phyloP scores from a whole-genome alignment of 768 basidiomycete species.

The Tylopilus sp. region DNA sequence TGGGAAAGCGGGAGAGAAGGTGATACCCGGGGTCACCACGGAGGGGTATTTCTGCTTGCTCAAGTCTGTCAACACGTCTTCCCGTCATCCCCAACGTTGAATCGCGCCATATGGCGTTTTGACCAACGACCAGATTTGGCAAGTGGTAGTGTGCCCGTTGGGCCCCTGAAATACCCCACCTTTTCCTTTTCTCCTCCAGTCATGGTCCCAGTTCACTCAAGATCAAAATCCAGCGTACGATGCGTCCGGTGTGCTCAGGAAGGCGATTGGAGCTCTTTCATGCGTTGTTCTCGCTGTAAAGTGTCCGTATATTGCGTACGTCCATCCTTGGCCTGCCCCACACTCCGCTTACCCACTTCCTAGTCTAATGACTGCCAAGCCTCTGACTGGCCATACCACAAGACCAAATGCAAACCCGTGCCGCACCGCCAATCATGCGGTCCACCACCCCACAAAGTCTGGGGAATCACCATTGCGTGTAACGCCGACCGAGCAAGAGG shows the following conservation, averaged over 20 bases:
- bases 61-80: too few relatives aligned
- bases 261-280: constrained; percentile 14
- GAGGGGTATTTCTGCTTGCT: too few relatives aligned
- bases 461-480: constrained; percentile 22
- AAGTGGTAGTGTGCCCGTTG: background rate
- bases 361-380: constrained; percentile 26
- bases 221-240: background rate
- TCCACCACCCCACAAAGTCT: background rate
- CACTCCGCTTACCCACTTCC: background rate
- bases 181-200: background rate
- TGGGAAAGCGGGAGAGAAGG: background rate
- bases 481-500: constrained; percentile 24
- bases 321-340: background rate
- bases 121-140: background rate
- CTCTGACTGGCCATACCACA: constrained; percentile 24
- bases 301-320: constrained; percentile 23
- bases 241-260: constrained; percentile 14
- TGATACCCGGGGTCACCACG: background rate
- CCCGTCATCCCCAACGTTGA: too few relatives aligned
- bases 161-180: background rate
- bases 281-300: constrained; percentile 29
- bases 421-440: background rate
- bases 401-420: constrained; percentile 6
- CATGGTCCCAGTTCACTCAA: background rate
- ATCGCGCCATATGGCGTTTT: background rate